Conservation (phyloP, 345 rosid species). For the Diplotaxis tenuifolia region DNA sequence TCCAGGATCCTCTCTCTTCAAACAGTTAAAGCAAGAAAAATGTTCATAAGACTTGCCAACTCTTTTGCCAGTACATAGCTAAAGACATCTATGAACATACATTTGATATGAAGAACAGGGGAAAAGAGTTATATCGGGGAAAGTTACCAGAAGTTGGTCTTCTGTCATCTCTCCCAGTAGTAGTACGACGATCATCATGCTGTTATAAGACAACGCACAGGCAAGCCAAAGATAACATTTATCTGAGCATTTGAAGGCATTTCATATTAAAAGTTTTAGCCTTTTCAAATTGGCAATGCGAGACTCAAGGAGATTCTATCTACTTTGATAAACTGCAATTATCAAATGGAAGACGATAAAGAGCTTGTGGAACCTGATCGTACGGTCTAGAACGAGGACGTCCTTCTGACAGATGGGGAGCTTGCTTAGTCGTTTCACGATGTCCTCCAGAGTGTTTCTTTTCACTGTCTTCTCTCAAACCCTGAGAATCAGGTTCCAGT, state of each 20-base stretch:
- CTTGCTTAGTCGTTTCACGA: conserved; percentile 38
- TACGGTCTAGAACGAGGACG: conserved; percentile 54
- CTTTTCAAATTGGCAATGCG: background rate
- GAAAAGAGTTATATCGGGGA: background rate
- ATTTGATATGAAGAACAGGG: background rate
- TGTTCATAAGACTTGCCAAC: background rate
- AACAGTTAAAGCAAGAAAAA: conserved; percentile 10
- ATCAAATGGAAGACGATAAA: background rate
- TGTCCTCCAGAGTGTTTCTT: conserved; percentile 42
- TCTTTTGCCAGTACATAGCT: background rate
- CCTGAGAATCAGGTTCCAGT: conserved; percentile 47
- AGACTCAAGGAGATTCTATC: background rate
- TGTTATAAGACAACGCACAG: conserved; percentile 81
- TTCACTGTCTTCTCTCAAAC: conserved; percentile 43
- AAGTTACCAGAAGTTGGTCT: conserved; percentile 58
- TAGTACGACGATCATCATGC: conserved; percentile 76
- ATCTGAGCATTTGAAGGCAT: conserved; percentile 50
- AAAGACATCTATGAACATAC: background rate
- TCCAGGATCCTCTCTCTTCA: conserved; percentile 63
- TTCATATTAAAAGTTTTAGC: background rate
- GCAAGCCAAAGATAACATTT: conserved; percentile 69
- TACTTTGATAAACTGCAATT: background rate
- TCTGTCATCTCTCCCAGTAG: conserved; percentile 65
- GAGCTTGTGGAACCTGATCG: conserved; percentile 57
- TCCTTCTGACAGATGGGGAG: conserved; percentile 46